Percentiles rank a stretch among this genome's conserved stretches.
Evolutionary conservation across 225 moss, liverwort and hornwort genomes (phyloP).

Genomic region (Polytrichum commune): DNA sequence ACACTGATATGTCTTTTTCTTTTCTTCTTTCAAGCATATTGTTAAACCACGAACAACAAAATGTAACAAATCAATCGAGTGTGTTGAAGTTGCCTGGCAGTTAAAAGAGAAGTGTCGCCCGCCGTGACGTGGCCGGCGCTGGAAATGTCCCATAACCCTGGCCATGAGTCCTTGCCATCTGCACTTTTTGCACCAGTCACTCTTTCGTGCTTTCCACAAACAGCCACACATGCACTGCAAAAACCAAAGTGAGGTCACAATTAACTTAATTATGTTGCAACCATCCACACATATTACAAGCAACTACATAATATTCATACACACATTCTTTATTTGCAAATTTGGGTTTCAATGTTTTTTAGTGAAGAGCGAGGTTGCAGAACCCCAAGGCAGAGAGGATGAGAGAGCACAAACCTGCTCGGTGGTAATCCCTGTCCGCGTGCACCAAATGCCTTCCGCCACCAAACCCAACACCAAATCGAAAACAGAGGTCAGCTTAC

Average conservation of each 20-base stretch:
- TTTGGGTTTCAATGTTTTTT: no score
- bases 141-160: slow-evolving; percentile 93
- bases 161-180: slow-evolving; percentile 84
- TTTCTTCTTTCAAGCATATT: no score
- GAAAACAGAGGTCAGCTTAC: slow-evolving; percentile 3
- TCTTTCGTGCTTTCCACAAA: slow-evolving; percentile 87
- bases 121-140: slow-evolving; percentile 96
- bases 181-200: slow-evolving; percentile 86
- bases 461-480: slow-evolving; percentile 3
- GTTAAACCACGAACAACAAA: no score
- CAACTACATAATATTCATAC: no score
- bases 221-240: slow-evolving; percentile 76
- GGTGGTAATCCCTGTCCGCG: slow-evolving; percentile 84
- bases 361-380: no score
- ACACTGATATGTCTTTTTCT: no score
- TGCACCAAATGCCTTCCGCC: slow-evolving; percentile 81
- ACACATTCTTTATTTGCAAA: no score
- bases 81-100: slow-evolving; percentile 55
- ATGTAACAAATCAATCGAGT: no score
- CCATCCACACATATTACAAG: no score
- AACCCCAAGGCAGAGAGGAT: no score
- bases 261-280: no score
- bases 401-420: slow-evolving; percentile 30
- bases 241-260: no score
- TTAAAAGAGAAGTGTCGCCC: slow-evolving; percentile 78